Conservation (phyloP, 2,329 filamentous ascomycete species). For the Penicillium sp. region DNA sequence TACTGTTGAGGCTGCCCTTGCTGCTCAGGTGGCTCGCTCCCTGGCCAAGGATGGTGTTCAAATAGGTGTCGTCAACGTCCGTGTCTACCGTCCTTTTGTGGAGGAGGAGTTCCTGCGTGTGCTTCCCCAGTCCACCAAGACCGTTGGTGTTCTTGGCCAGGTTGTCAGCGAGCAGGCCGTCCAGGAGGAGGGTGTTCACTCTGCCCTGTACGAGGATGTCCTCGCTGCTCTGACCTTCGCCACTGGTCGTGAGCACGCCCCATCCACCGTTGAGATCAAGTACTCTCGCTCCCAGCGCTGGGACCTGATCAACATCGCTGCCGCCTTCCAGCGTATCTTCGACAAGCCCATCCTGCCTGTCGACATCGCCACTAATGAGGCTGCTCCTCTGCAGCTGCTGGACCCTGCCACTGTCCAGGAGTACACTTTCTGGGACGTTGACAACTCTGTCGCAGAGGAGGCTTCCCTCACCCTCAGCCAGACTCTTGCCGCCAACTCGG, state of each 20-base stretch:
- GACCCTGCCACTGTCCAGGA: slow-evolving; percentile 69
- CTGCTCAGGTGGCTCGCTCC: slow-evolving; percentile 77
- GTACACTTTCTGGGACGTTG: slow-evolving; percentile 93
- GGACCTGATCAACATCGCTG: slow-evolving; percentile 58
- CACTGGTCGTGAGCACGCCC: slow-evolving; percentile 66
- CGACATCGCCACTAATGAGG: slow-evolving; percentile 35
- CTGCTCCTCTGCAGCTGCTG: slow-evolving; percentile 59
- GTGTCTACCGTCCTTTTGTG: slow-evolving; percentile 92
- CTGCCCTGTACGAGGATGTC: slow-evolving; percentile 90
- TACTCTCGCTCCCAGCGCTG: slow-evolving; percentile 76
- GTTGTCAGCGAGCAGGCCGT: slow-evolving; percentile 76
- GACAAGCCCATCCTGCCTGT: slow-evolving; percentile 48
- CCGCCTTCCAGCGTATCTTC: slow-evolving; percentile 53
- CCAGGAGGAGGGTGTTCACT: slow-evolving; percentile 76
- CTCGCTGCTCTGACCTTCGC: slow-evolving; percentile 84
- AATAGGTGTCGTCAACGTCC: slow-evolving; percentile 87
- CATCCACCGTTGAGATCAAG: slow-evolving; percentile 80
- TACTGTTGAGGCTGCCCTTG: slow-evolving; percentile 85
- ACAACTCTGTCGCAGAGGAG: slow-evolving; percentile 70
- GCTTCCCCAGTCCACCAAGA: slow-evolving; percentile 76
- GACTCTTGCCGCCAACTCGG: slow-evolving; percentile 65
- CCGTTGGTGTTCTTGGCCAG: slow-evolving; percentile 86
- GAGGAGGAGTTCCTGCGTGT: slow-evolving; percentile 90
- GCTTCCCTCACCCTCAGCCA: slow-evolving; percentile 69
- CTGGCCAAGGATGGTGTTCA: slow-evolving; percentile 75